Evolutionary conservation across 2,329 filamentous ascomycete species (phyloP).

Genomic region (Zymoseptoria pseudotritici): DNA sequence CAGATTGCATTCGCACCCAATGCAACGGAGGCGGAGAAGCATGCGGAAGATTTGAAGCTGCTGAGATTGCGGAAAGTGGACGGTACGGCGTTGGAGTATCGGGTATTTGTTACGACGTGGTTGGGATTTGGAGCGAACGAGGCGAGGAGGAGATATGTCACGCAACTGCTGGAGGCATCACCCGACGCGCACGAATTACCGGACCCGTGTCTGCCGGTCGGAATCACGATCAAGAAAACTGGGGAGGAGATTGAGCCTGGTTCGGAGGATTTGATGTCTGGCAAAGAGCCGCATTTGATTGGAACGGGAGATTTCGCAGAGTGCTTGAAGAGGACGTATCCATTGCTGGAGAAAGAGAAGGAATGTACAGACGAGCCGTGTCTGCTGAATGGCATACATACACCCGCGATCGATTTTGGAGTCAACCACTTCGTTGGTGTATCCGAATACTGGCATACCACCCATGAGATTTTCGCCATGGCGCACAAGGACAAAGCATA

Average conservation of each 20-base stretch:
- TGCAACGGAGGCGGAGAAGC: constrained; percentile 77
- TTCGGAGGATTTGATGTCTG: constrained; percentile 34
- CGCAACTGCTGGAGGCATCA: constrained; percentile 62
- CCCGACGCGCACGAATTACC: constrained; percentile 65
- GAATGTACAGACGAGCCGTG: constrained; percentile 79
- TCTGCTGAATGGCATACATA: constrained; percentile 82
- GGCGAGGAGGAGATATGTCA: constrained; percentile 77
- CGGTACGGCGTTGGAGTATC: constrained; percentile 70
- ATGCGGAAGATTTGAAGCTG: constrained; percentile 81
- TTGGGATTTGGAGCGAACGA: constrained; percentile 95
- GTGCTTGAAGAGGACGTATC: constrained; percentile 74
- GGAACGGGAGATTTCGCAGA: constrained; percentile 84
- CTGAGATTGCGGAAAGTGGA: constrained; percentile 77
- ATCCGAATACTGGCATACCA: constrained; percentile 98
- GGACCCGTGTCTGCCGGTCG: constrained; percentile 82
- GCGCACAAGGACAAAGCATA: constrained; percentile 72
- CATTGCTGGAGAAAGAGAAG: constrained; percentile 80
- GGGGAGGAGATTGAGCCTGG: constrained; percentile 51
- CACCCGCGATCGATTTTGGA: constrained; percentile 91
- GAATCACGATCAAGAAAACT: constrained; percentile 65
- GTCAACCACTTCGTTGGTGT: constrained; percentile 97
- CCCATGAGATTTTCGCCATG: constrained; percentile 82
- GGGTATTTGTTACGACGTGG: constrained; percentile 94
- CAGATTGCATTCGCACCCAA: constrained; percentile 98
- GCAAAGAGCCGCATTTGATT: constrained; percentile 51